Evolutionary conservation across 2,329 filamentous ascomycete genomes (phyloP), one percentile per base, ranked within the genome.

Genomic region (Cercospora sesami): DNA sequence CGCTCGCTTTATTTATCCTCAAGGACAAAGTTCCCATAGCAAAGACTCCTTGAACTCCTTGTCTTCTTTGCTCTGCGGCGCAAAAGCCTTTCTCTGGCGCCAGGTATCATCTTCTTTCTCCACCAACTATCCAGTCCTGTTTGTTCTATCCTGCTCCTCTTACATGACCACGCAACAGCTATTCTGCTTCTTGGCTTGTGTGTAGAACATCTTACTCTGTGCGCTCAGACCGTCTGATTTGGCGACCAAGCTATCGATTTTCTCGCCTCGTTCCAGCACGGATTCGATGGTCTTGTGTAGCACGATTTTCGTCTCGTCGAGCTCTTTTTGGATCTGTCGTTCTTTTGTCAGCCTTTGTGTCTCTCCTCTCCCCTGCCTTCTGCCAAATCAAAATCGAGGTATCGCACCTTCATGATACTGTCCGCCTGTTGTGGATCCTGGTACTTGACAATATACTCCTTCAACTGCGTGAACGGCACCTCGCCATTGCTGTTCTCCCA

Each of bases 131-230:
- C 62, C 62, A 58, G 30, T 55, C 8, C 39, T 53, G 36, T 59
- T 12, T 12, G 1, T 21, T 16, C 3, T 18, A 31, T 5, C 9
- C 23, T 55, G n/a, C 48, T n/a, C 48, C 21, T 39, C 55, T 73
- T 74, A 86, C 84, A 86, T 87, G 61, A 87, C 79, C 55, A 81
- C 77, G 74, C 86, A 88, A 80, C 86, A 88, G 23, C 84, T 85
- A 75, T 88, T 88, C 77, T 87, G 86, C 79, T 87, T 87, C 80
- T 87, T 87, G 26, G 86, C 86, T 79, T 87, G 85, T 51, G 86
- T 93, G 81, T 98, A 98, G 80, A 99, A 99, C 91, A 96, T 94
- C 86, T 97, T 98, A 83, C 93, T 97, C 85, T 95, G 91, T 60
- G 89, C 87, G 81, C 92, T 96, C 76, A 99, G 81, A 12, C 90